Percentiles rank a stretch among this genome's conserved stretches.
Evolutionary conservation across 2,329 filamentous ascomycete species (phyloP).

Genomic region (Falciphora oryzae): DNA sequence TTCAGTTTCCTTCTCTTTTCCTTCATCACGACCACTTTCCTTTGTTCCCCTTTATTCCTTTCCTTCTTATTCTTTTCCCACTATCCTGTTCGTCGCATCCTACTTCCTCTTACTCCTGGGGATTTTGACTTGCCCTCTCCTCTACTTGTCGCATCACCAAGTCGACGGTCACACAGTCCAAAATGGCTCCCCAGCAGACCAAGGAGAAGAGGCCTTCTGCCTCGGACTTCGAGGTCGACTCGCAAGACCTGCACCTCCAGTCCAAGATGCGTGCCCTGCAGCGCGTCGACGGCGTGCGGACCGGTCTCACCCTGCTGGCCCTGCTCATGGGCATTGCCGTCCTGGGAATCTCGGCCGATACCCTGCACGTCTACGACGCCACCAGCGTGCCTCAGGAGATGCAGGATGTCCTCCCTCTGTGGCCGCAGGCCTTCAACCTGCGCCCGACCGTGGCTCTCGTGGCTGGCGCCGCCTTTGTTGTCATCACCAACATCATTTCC

Average conservation of each 20-base stretch:
- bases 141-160: not conserved
- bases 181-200: constrained; percentile 9
- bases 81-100: not conserved
- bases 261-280: constrained; percentile 33
- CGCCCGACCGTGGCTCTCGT: constrained; percentile 51
- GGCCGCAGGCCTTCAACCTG: constrained; percentile 52
- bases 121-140: too few species aligned
- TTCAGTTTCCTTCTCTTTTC: not conserved
- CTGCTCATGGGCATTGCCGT: constrained; percentile 46
- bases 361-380: constrained; percentile 47
- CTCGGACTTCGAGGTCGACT: constrained; percentile 45
- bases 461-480: constrained; percentile 43
- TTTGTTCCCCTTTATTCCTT: constrained; percentile 10
- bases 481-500: constrained; percentile 41
- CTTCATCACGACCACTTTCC: not conserved
- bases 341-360: constrained; percentile 48
- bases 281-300: constrained; percentile 37
- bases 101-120: not conserved
- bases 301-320: constrained; percentile 43
- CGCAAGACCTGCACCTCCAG: constrained; percentile 31
- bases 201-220: constrained; percentile 22
- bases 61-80: not conserved
- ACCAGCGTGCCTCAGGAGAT: constrained; percentile 44
- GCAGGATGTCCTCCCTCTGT: constrained; percentile 42
- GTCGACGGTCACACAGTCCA: not conserved